phyloP scores from a whole-genome alignment of 768 basidiomycete species.

The Boletus sp. region DNA sequence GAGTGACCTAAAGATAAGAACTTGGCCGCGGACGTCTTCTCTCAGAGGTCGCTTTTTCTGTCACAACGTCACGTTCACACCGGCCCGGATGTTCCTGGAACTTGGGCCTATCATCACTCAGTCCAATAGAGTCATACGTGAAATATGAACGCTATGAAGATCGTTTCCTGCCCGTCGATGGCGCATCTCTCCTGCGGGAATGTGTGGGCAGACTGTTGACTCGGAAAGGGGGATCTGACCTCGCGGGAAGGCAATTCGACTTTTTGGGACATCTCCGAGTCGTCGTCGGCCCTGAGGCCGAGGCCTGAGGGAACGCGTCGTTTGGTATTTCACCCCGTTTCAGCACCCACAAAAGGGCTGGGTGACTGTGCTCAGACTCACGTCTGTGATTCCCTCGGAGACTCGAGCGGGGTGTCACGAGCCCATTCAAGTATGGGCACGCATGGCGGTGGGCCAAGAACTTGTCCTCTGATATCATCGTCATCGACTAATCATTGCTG shows the following conservation, averaged over 20 bases:
- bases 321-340: slow-evolving; percentile 79
- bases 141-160: slow-evolving; percentile 58
- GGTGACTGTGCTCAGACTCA: slow-evolving; percentile 53
- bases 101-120: slow-evolving; percentile 74
- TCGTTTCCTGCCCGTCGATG: slow-evolving; percentile 72
- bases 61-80: slow-evolving; percentile 73
- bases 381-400: slow-evolving; percentile 64
- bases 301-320: slow-evolving; percentile 77
- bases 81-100: slow-evolving; percentile 69
- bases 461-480: too few relatives aligned
- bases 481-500: too few relatives aligned
- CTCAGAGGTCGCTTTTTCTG: slow-evolving; percentile 55
- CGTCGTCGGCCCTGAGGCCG: too few relatives aligned
- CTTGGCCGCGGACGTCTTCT: slow-evolving; percentile 18
- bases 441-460: slow-evolving; percentile 48
- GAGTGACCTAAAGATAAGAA: slow-evolving; percentile 27
- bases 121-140: slow-evolving; percentile 77
- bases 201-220: slow-evolving; percentile 58
- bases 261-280: too few relatives aligned
- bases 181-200: slow-evolving; percentile 49
- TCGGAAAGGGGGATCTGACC: slow-evolving; percentile 62
- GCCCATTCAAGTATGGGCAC: slow-evolving; percentile 78
- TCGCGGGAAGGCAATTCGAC: slow-evolving; percentile 71
- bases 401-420: slow-evolving; percentile 59
- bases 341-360: too few relatives aligned